Evolutionary conservation across 257 asterid genomes (phyloP), one percentile per base, ranked within the genome.

Genomic region (Solanum bukasovii): DNA sequence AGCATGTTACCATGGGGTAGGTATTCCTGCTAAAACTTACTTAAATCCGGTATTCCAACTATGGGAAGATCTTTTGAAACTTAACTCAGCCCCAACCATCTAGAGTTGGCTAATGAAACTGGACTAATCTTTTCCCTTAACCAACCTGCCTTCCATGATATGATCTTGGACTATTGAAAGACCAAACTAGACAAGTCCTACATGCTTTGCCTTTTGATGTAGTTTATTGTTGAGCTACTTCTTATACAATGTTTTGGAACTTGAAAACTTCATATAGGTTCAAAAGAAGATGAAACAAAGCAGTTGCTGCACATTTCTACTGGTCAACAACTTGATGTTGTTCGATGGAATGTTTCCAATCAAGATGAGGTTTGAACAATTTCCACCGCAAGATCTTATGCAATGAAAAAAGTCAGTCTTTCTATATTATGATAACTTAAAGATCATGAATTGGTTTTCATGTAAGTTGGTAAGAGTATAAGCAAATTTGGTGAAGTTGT

Each of bases 341-440:
- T 94, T 88, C 92, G 98, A 84, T 95, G 99, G 99, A 96, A 95
- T 88, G 93, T 87, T 87, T 92, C 96, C 83, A 96, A 96, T 91
- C 98, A 96, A 91, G 93, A 94, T 49, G 99, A 96, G 98, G 99
- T 94, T 52, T 89, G 92, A 61, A 12, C 87, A 74, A 87, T 88
- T 85, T 84, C 25, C 42, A 18, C 70, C 5, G 29, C 42, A 81
- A 46, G 42, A 42, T 25, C 87, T 70, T 23, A 49, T 89, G 73
- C 86, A 29, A 29, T 29, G 49, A 73, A 81, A 85, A n/a, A 73
- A 72, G 27, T 89, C 10, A 59, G 61, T 49, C 33, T 31, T 82
- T 33, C 83, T 40, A 88, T 42, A 5, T 82, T 67, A 61, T 46
- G 85, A 46, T 78, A 42, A 31, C 35, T 78, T 44, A 65, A 74